Conservation (phyloP, 2,329 filamentous ascomycete genomes). For the Dothistroma septosporum region DNA sequence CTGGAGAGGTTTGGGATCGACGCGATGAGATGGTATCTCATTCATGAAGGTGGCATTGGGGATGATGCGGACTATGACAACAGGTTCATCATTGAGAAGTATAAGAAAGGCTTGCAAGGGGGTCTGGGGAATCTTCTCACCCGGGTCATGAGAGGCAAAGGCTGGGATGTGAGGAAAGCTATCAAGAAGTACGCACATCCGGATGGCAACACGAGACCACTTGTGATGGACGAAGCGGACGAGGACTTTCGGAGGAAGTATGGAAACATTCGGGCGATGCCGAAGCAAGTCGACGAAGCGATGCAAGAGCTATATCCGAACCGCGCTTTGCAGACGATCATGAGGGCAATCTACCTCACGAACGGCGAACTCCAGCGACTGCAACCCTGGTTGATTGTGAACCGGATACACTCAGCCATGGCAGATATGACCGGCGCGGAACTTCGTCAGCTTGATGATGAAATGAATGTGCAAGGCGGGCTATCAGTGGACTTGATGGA, state of each 20-base stretch:
- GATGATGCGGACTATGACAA: constrained; percentile 87
- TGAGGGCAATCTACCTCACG: constrained; percentile 58
- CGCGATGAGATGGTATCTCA: constrained; percentile 82
- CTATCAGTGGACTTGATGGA: constrained; percentile 30
- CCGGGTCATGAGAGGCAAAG: constrained; percentile 55
- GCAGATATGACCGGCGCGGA: constrained; percentile 32
- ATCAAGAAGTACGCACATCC: constrained; percentile 29
- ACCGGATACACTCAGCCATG: constrained; percentile 25
- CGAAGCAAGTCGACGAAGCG: constrained; percentile 43
- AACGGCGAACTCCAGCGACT: constrained; percentile 63
- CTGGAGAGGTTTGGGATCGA: constrained; percentile 86
- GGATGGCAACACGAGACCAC: neutral
- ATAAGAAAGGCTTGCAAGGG: constrained; percentile 72
- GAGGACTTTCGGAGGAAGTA: neutral
- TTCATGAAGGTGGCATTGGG: constrained; percentile 70
- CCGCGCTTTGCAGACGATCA: constrained; percentile 61
- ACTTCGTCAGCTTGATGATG: constrained; percentile 14
- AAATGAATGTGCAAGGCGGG: constrained; percentile 18
- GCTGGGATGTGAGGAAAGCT: constrained; percentile 54
- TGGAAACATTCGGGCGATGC: constrained; percentile 29
- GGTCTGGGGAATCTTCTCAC: constrained; percentile 77
- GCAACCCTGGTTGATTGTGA: constrained; percentile 64
- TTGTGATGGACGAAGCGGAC: neutral
- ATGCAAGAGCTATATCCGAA: constrained; percentile 64
- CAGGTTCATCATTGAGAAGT: constrained; percentile 65